Evolutionary conservation across 1,139 yeast species (phyloP).

Genomic region (Pneumocystis murina): DNA sequence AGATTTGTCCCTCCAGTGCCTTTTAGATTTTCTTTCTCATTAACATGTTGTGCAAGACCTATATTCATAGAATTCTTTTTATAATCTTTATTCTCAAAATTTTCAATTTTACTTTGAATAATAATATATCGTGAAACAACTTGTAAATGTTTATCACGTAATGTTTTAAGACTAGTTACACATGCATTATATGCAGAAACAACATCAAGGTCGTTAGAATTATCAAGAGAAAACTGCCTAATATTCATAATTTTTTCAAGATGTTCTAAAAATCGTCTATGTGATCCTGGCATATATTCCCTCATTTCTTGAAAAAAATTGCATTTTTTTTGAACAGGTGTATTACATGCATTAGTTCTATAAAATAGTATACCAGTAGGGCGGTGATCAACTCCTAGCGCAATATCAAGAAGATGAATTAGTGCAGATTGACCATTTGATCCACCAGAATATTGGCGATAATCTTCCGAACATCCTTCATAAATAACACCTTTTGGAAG

Average conservation of each 20-base stretch:
- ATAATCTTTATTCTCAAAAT: slow-evolving; percentile 15
- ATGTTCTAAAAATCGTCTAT: slow-evolving; percentile 53
- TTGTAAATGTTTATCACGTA: slow-evolving; percentile 86
- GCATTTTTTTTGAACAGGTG: slow-evolving; percentile 22
- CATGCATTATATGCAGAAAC: slow-evolving; percentile 74
- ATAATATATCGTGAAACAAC: slow-evolving; percentile 77
- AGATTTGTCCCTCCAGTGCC: slow-evolving; percentile 94
- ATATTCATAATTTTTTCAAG: slow-evolving; percentile 44
- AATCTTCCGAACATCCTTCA: slow-evolving; percentile 28
- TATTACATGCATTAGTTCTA: slow-evolving; percentile 15
- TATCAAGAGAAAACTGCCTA: slow-evolving; percentile 44
- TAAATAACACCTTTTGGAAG: slow-evolving; percentile 33
- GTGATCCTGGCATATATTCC: slow-evolving; percentile 75
- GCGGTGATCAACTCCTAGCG: slow-evolving; percentile 60
- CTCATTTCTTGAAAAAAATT: slow-evolving; percentile 76
- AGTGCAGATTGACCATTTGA: slow-evolving; percentile 87
- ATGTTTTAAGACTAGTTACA: slow-evolving; percentile 72
- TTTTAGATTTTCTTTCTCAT: slow-evolving; percentile 33
- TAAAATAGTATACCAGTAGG: slow-evolving; percentile 49
- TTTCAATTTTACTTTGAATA: slow-evolving; percentile 19
- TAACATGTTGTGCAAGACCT: slow-evolving; percentile 17
- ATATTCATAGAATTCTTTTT: neutral
- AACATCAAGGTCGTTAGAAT: slow-evolving; percentile 37
- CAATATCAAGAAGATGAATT: slow-evolving; percentile 70
- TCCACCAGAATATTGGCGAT: slow-evolving; percentile 63